These are phyloP conservation scores for Euphorbia peplus DNA, from an alignment of 345 rosid species.

Conservation along the genomic window DNA sequence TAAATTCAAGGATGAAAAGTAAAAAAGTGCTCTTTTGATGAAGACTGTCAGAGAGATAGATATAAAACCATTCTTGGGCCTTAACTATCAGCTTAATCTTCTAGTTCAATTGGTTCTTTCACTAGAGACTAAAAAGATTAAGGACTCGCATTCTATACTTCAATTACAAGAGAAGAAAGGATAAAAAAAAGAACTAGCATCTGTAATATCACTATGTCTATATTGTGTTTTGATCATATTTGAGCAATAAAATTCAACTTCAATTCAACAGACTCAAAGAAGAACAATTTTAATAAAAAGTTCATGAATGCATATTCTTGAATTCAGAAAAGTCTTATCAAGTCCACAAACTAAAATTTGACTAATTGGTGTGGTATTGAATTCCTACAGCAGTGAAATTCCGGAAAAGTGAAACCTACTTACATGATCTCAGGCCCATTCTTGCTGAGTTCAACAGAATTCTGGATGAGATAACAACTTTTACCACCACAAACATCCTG, in stretches of 20 bases:
- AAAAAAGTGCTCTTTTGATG: background rate
- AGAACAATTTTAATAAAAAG: background rate
- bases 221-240: background rate
- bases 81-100: no score
- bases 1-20: background rate
- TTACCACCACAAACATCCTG: constrained; percentile 80
- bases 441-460: constrained; percentile 31
- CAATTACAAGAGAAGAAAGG: no score
- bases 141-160: background rate
- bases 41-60: no score
- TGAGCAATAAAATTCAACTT: background rate
- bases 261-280: background rate
- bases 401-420: constrained; percentile 23
- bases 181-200: background rate
- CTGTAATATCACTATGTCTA: background rate
- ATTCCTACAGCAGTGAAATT: background rate
- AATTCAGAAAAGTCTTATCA: background rate
- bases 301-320: background rate
- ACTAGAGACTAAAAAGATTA: background rate
- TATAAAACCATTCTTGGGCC: no score
- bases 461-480: constrained; percentile 64
- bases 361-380: background rate
- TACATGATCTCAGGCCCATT: constrained; percentile 72
- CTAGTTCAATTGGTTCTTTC: no score
- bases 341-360: background rate